Evolutionary conservation across 2,329 filamentous ascomycete genomes (phyloP), one percentile per base, ranked within the genome.

Genomic region (Chaetomiaceae sp.): DNA sequence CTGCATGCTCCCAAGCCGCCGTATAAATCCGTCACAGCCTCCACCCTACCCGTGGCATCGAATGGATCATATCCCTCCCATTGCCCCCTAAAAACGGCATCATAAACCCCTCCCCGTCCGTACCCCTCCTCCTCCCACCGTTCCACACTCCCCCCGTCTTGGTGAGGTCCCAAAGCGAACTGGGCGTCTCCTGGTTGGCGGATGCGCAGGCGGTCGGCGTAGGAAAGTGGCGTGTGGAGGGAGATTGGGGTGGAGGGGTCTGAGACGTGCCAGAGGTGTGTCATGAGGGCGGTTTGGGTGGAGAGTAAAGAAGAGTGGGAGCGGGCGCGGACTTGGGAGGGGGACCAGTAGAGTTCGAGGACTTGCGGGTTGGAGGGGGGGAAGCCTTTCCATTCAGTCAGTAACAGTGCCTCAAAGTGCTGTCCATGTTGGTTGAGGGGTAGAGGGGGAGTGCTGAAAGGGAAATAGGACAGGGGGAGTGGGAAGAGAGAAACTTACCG

Each of bases 51-150:
- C 58, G 80, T 83, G 0, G 84, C 84, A 63, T 96, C 89, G 82
- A 87, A 96, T 0, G 90, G 82, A 64, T 96, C 88, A 64, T 89
- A 91, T 6, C n/a, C 68, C 59, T 95, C 89, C 90, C 91, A 96
- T 1, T 76, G 69, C 0, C 91, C 92, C 19, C 80, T 70, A 52
- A 90, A 86, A 8, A 96, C 79, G 19, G 77, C 71, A 55, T 87
- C 80, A 68, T 95, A 96, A 3, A 91, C 87, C 2, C 76, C 73
- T 12, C 84, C 79, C 2, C 65, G 71, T 0, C 84, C 82, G 60
- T 91, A 91, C 1, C 87, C 87, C 0, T 79, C 70, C 27, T 74
- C 74, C 66, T 90, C 87, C 87, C 88, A 91, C 3, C 87, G 77
- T 69, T 91, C 87, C 1, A 89, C 79, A 48, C 84, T 87, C 20